Conservation (phyloP, 768 basidiomycete species). For the Lentinula boryana region DNA sequence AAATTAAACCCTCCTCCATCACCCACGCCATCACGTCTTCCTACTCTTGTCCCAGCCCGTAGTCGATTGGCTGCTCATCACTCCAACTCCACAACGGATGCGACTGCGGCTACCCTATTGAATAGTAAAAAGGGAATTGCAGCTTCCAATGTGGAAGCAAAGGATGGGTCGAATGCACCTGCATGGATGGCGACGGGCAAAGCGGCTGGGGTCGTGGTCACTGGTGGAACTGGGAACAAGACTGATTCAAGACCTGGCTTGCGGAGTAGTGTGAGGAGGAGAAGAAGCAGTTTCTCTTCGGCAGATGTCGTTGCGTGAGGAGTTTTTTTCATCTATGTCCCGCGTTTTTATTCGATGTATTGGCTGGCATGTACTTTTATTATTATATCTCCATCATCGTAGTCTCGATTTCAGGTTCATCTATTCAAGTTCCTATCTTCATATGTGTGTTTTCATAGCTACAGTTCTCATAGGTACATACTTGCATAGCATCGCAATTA, state of each 20-base stretch:
- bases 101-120: constrained; percentile 33
- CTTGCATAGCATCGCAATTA: not conserved
- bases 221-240: not conserved
- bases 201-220: constrained; percentile 41
- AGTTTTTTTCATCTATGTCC: constrained; percentile 8
- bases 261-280: constrained; percentile 59
- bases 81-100: constrained; percentile 44
- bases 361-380: constrained; percentile 4
- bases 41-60: constrained; percentile 60
- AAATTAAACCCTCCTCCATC: constrained; percentile 45
- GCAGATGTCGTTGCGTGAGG: constrained; percentile 74
- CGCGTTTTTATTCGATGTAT: constrained; percentile 11
- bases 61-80: constrained; percentile 37
- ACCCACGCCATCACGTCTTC: constrained; percentile 71
- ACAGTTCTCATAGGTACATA: not conserved
- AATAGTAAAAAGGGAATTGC: constrained; percentile 25
- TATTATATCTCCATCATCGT: constrained; percentile 2
- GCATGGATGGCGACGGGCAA: constrained; percentile 68
- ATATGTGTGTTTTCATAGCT: constrained; percentile 1
- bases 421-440: not conserved
- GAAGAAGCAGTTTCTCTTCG: constrained; percentile 84
- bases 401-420: not conserved
- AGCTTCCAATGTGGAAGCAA: constrained; percentile 45
- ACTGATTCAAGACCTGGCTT: constrained; percentile 50
- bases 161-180: constrained; percentile 70